Evolutionary conservation across 805 yeast species (phyloP), one percentile per base, ranked within the genome.

Genomic region (Pichia deserticola): DNA sequence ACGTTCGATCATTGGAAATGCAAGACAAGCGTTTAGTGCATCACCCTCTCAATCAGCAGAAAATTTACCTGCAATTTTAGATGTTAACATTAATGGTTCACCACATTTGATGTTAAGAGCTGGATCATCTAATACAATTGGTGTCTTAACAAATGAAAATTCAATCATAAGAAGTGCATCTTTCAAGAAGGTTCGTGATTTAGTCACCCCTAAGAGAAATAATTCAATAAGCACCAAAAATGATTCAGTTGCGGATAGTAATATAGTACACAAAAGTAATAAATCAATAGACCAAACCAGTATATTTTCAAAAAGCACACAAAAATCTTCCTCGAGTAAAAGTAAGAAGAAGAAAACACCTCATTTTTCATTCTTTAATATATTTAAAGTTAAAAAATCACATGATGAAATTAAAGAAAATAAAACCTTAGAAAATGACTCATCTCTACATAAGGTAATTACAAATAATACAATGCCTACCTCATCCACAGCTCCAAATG

Each of bases 1-100:
- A 6, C 56, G 54, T 47, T 49, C 62, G 12, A 52, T 61, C 30
- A 50, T 57, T 30, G 64, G 63, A 20, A 52, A 34, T 34, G 57
- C 57, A 32, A 54, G 56, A 42, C 43, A 44, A 33, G 57, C 58
- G 3, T 53, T 56, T 32, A 52, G 57, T 15, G 56, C 58, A 5
- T 54, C 59, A 1, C 48, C 49, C 30, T 8, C 37, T 4, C 42
- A 39, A 12, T 38, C 47, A 10, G 20, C 27, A 28, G 25, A 36
- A 7, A 42, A 20, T 40, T 15, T 15, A 11, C 11, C 25, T 25
- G 6, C 15, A 2, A 7, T 11, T 28, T 30, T 4, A 7, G 9
- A 30, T 30, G 32, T 9, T 30, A 9, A 7, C 10, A n/a, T 33
- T 13, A 13, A n/a, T 9, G 8, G 40, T 29, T 27, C 4, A 15